A percentile compares a stretch with the other conserved stretches of the same genome.
These are phyloP conservation scores for Phytophthora parvispora DNA, from an alignment of 352 stramenopile genomes.

Conservation along the genomic window DNA sequence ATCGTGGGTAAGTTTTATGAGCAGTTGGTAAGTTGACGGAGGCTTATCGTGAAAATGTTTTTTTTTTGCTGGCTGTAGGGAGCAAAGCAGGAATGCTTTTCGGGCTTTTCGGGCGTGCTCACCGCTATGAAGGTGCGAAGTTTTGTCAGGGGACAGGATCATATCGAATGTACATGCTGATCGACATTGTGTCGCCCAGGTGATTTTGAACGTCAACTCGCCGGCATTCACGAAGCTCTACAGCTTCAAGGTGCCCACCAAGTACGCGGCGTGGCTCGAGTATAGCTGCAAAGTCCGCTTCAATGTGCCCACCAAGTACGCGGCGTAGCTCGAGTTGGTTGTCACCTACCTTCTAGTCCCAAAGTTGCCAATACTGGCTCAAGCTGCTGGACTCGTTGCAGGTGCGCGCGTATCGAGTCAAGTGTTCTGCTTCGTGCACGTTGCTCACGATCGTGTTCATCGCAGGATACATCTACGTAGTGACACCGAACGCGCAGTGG, in stretches of 20 bases:
- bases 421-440: constrained; percentile 2
- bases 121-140: constrained; percentile 80
- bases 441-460: too few species aligned
- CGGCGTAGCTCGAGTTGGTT: constrained; percentile 89
- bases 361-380: constrained; percentile 84
- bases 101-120: constrained; percentile 84
- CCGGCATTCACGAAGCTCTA: constrained; percentile 72
- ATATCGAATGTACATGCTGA: background rate
- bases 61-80: constrained; percentile 34
- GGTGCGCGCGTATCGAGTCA: constrained; percentile 44
- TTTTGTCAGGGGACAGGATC: too few species aligned
- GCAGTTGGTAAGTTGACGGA: background rate
- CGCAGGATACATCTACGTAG: constrained; percentile 47
- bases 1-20: constrained; percentile 19
- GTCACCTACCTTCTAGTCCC: constrained; percentile 87
- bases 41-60: background rate
- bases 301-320: constrained; percentile 88
- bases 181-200: constrained; percentile 34
- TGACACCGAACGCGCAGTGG: constrained; percentile 34
- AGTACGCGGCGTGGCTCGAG: too few species aligned
- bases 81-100: constrained; percentile 65
- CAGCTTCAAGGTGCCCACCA: constrained; percentile 83
- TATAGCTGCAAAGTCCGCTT: too few species aligned
- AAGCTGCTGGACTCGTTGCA: constrained; percentile 89
- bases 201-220: constrained; percentile 85